Conservation (phyloP, 345 rosid genomes). For the Camelina sativa region DNA sequence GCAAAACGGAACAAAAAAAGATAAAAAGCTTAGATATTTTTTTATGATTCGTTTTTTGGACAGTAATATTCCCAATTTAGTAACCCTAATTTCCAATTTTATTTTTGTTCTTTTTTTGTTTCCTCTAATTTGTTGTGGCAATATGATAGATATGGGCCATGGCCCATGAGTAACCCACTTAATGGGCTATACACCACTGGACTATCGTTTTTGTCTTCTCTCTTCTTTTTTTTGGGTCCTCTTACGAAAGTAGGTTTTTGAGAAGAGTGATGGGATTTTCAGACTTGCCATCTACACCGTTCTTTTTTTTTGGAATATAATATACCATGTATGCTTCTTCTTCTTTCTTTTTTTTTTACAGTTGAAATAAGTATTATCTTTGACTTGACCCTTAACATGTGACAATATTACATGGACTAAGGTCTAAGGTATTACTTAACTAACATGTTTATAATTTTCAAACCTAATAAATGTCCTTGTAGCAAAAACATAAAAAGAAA, state of each 20-base stretch:
- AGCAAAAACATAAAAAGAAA: too few relatives aligned
- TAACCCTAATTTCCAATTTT: constrained; percentile 32
- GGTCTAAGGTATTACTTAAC: neutral
- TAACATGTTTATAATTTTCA: too few relatives aligned
- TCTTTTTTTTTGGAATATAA: constrained; percentile 1
- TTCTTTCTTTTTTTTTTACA: neutral
- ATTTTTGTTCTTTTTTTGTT: neutral
- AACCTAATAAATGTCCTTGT: too few relatives aligned
- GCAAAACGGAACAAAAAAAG: constrained; percentile 7
- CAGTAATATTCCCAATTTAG: constrained; percentile 38
- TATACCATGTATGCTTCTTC: constrained; percentile 13
- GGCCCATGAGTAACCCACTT: constrained; percentile 30
- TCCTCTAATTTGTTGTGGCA: neutral
- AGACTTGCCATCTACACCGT: neutral
- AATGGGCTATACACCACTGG: constrained; percentile 20
- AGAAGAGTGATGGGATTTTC: neutral
- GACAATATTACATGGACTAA: neutral
- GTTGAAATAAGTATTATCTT: constrained; percentile 2
- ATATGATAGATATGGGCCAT: neutral
- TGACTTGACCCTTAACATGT: constrained; percentile 14
- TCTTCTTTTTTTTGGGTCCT: too few relatives aligned
- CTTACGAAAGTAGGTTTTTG: too few relatives aligned
- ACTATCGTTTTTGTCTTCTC: neutral
- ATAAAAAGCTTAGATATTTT: neutral
- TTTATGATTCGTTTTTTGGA: constrained; percentile 3